These are phyloP conservation scores for Euclidium syriacum DNA, from an alignment of 345 rosid genomes.

Conservation along the genomic window DNA sequence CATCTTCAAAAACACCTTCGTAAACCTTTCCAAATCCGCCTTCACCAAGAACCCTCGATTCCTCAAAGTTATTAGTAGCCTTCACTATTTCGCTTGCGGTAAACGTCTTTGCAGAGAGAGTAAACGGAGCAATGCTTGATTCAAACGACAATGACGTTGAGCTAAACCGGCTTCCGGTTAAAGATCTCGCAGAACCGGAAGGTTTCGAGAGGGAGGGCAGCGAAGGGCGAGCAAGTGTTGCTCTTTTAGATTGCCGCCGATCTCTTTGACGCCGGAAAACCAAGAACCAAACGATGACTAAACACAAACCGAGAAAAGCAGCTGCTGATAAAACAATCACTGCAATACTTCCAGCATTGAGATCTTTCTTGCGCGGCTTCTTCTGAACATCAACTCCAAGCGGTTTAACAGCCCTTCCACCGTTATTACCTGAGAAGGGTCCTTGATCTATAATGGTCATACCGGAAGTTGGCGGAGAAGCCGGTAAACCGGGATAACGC, in stretches of 20 bases:
- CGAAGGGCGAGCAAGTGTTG: constrained; percentile 38
- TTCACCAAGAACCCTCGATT: constrained; percentile 75
- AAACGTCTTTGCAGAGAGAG: constrained; percentile 88
- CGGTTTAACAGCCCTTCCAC: constrained; percentile 53
- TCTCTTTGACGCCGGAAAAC: constrained; percentile 37
- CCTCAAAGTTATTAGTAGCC: constrained; percentile 73
- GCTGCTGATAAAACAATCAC: constrained; percentile 63
- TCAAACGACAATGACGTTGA: constrained; percentile 77
- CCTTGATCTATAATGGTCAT: constrained; percentile 51
- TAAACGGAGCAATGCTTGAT: constrained; percentile 71
- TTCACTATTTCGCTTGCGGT: constrained; percentile 63
- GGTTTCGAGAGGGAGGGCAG: constrained; percentile 58
- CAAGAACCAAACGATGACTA: constrained; percentile 56
- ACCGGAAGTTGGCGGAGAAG: constrained; percentile 77
- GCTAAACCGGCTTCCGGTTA: constrained; percentile 60
- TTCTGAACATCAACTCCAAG: constrained; percentile 74
- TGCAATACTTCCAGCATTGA: constrained; percentile 55
- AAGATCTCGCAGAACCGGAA: constrained; percentile 60
- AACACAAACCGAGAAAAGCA: constrained; percentile 55
- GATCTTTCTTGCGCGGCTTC: constrained; percentile 44
- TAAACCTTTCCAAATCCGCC: constrained; percentile 95
- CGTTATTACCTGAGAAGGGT: constrained; percentile 54
- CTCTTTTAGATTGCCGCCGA: constrained; percentile 31
- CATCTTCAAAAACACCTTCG: constrained; percentile 78
- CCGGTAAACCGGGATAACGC: constrained; percentile 86